Conservation (phyloP, 257 asterid species). For the Nicotiana noctiflora region DNA sequence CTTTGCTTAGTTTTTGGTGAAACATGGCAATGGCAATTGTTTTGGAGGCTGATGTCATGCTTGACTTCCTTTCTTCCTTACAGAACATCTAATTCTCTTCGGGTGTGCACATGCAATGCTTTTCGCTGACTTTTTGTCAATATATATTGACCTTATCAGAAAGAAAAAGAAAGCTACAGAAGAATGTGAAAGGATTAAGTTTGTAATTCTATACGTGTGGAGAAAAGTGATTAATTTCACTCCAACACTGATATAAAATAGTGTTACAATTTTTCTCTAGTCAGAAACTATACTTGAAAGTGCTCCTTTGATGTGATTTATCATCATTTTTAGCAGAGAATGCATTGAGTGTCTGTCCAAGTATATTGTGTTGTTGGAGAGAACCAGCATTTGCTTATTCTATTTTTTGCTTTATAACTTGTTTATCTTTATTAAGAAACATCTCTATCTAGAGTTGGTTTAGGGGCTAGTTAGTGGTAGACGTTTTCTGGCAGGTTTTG, state of each 20-base stretch:
- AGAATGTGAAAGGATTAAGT: neutral
- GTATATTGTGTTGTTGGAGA: neutral
- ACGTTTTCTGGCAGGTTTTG: slow-evolving; percentile 1
- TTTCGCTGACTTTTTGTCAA: too few relatives aligned
- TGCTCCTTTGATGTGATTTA: neutral
- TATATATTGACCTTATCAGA: too few relatives aligned
- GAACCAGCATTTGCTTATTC: neutral
- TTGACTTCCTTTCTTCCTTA: too few relatives aligned
- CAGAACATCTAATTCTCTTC: too few relatives aligned
- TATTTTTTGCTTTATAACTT: neutral
- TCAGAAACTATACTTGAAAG: neutral
- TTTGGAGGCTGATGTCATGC: too few relatives aligned
- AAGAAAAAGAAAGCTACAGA: neutral
- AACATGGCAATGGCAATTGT: too few relatives aligned
- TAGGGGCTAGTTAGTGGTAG: slow-evolving; percentile 14
- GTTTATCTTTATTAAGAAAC: neutral
- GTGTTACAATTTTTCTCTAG: neutral
- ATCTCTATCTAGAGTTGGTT: neutral
- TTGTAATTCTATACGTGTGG: neutral
- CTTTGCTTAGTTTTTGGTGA: too few relatives aligned
- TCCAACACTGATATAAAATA: neutral
- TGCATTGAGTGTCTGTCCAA: neutral
- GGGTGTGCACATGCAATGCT: too few relatives aligned
- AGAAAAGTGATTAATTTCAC: neutral
- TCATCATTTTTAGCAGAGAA: neutral